These are phyloP conservation scores for Primulina eburnea DNA, from an alignment of 257 asterid species.

Conservation along the genomic window DNA sequence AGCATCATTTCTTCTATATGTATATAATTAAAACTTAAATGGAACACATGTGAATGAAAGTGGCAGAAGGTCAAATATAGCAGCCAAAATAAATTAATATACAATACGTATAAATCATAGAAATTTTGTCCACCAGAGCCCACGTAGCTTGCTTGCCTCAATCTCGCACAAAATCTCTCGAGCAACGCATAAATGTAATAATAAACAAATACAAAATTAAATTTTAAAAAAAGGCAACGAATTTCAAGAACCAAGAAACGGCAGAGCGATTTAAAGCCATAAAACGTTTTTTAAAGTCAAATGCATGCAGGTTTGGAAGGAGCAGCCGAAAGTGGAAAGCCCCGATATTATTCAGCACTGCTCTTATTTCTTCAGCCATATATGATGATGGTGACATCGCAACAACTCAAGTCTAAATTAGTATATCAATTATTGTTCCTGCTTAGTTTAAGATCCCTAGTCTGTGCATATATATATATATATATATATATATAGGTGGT, in stretches of 20 bases:
- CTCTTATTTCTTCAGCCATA: constrained; percentile 18
- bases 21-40: too few relatives aligned
- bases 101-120: too few relatives aligned
- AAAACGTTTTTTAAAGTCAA: background rate
- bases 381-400: constrained; percentile 28
- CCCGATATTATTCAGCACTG: constrained; percentile 18
- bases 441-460: background rate
- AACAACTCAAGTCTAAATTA: constrained; percentile 29
- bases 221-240: background rate
- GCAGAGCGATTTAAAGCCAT: background rate
- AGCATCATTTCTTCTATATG: too few relatives aligned
- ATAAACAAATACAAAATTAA: background rate
- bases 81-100: background rate
- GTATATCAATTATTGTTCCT: constrained; percentile 8
- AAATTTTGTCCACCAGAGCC: background rate
- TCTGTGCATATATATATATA: background rate
- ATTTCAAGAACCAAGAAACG: too few relatives aligned
- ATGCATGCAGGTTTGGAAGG: background rate
- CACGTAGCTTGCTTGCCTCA: background rate
- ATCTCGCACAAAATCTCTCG: background rate
- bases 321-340: constrained; percentile 31
- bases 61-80: background rate
- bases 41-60: background rate
- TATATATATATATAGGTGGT: too few relatives aligned
- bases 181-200: background rate